Evolutionary conservation across 1,284 basidiomycete genomes (phyloP), one percentile per base, ranked within the genome.

Genomic region (Ustilago curta): DNA sequence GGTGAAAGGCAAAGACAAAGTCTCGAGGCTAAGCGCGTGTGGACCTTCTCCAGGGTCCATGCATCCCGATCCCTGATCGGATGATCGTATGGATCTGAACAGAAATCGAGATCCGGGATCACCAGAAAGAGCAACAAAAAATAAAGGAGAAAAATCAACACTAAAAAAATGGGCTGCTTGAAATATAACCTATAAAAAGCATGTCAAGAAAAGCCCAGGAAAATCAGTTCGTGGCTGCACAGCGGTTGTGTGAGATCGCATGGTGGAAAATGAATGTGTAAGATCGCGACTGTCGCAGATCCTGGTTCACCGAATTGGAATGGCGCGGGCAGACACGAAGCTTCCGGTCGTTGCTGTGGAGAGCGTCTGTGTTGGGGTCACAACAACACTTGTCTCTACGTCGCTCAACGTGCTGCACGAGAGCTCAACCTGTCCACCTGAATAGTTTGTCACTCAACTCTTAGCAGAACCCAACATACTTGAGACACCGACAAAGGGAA

Each of bases 11-110:
- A 43, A 23, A 45, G 43, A 4, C 3, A 45, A 25, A 25, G 44
- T 45, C 21, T 27, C 12, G 35, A 11, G n/a, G 35, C 9, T 40
- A 25, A n/a, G 32, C 29, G 32, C 29, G 31, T 21, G 37, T 14
- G 23, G 27, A 16, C 40, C 25, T 53, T 53, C 40, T n/a, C 14
- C 19, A 53, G 51, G 51, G 51, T 53, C 51, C 40, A 53, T 53
- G 51, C 51, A 43, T 25, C 39, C 51, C 51, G 40, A 53, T 43
- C 8, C 48, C 32, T 23, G 50, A 52, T 52, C 12, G 12, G 35
- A 14, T 16, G 7, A 2, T 14, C 4, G 12, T 1, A 2, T 12
- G 12, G 35, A 37, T 37, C 35, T 37, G 35, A 37, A 37, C 14
- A 16, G 14, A 37, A 14, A 14, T 40, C 50, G 37, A 50, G 31